Conservation (phyloP, 176 grass and related monocot species). For the Paspalum notatum region DNA sequence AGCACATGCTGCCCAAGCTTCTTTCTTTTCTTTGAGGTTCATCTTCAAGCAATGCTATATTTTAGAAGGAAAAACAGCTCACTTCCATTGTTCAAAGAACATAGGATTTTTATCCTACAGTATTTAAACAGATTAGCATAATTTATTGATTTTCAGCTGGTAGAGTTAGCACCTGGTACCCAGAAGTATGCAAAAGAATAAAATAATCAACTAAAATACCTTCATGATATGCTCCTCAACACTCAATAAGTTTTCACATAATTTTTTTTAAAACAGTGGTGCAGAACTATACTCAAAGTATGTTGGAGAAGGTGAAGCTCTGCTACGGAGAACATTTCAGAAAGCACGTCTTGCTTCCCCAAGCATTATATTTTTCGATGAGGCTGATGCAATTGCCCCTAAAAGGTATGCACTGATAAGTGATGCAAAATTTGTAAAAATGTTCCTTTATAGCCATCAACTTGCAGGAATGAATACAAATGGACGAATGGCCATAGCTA, state of each 20-base stretch:
- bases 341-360: conserved; percentile 77
- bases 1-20: conserved; percentile 82
- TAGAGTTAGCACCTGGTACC: neutral
- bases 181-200: neutral
- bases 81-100: neutral
- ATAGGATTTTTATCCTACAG: neutral
- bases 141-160: neutral
- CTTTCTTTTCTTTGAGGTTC: conserved; percentile 96
- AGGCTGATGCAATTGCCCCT: conserved; percentile 80
- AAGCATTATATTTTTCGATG: conserved; percentile 93
- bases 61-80: neutral
- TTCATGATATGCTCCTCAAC: neutral
- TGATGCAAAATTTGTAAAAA: conserved; percentile 8
- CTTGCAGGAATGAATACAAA: neutral
- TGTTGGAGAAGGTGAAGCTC: conserved; percentile 95
- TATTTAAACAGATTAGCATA: conserved; percentile 16
- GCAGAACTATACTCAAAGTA: conserved; percentile 93
- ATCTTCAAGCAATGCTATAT: neutral
- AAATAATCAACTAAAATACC: conserved; percentile 29
- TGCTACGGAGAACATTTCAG: conserved; percentile 80
- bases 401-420: conserved; percentile 62
- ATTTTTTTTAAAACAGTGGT: conserved; percentile 51
- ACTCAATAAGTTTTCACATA: conserved; percentile 25
- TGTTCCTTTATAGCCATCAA: neutral
- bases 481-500: neutral